Percentiles rank a stretch among this genome's conserved stretches.
Conservation (phyloP, 2,329 filamentous ascomycete species). For the Scopulariopsis brevicaulis region DNA sequence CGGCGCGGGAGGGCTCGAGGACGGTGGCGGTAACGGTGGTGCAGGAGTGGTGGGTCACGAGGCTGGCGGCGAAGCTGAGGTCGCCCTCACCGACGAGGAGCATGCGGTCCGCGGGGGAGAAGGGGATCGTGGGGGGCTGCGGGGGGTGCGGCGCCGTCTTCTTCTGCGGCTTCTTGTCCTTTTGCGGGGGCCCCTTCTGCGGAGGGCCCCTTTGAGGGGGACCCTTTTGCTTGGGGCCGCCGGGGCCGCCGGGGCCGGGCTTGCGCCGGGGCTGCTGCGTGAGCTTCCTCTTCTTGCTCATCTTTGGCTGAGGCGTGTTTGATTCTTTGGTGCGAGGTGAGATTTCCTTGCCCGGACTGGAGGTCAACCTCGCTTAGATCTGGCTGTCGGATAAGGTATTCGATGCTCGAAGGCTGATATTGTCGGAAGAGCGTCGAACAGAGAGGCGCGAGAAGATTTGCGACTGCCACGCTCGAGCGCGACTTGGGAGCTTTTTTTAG, state of each 20-base stretch:
- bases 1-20: constrained; percentile 43
- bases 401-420: too few species aligned
- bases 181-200: constrained; percentile 3
- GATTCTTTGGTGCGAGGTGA: neutral
- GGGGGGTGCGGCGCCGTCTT: constrained; percentile 2
- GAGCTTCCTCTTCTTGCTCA: constrained; percentile 33
- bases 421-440: too few species aligned
- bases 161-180: constrained; percentile 8
- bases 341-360: neutral
- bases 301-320: constrained; percentile 7
- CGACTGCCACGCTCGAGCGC: too few species aligned
- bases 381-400: too few species aligned
- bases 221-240: neutral
- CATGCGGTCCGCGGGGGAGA: constrained; percentile 53
- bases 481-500: too few species aligned
- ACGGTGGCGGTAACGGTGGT: constrained; percentile 58
- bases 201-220: constrained; percentile 5
- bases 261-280: constrained; percentile 10
- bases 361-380: neutral
- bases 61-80: constrained; percentile 62
- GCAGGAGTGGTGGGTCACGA: constrained; percentile 56
- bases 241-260: constrained; percentile 9
- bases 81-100: constrained; percentile 73
- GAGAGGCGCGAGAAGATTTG: too few species aligned
- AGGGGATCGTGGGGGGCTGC: constrained; percentile 47